These are phyloP conservation scores for Raddia distichophylla DNA, from an alignment of 176 grass and related monocot genomes.

Conservation along the genomic window DNA sequence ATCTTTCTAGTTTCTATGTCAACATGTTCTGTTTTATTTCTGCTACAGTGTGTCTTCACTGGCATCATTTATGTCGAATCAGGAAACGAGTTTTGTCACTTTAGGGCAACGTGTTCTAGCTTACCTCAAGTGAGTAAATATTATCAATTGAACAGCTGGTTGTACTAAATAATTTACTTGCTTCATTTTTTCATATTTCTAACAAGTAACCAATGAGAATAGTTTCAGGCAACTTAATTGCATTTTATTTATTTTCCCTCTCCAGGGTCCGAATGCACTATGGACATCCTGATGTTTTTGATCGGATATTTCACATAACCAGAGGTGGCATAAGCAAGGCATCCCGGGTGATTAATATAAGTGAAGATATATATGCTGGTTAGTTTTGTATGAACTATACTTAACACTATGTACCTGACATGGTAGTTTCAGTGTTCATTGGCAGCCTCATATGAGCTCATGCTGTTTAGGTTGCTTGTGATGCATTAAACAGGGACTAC, in stretches of 20 bases:
- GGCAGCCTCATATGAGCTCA: neutral
- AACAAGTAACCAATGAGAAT: neutral
- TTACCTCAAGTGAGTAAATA: constrained; percentile 82
- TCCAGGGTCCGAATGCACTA: constrained; percentile 98
- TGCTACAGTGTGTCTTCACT: constrained; percentile 84
- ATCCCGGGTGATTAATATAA: constrained; percentile 97
- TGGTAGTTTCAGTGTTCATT: constrained; percentile 16
- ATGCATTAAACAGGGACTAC: neutral
- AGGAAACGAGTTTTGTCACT: constrained; percentile 98
- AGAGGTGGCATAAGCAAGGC: constrained; percentile 98
- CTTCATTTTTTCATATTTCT: neutral
- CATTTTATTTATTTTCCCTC: constrained; percentile 32
- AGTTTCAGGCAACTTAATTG: constrained; percentile 28
- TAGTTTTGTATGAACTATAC: constrained; percentile 48
- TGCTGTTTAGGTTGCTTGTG: neutral
- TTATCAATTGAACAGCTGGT: constrained; percentile 34
- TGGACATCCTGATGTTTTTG: constrained; percentile 99
- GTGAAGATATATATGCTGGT: constrained; percentile 99
- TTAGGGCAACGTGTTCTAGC: constrained; percentile 97
- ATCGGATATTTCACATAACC: constrained; percentile 99
- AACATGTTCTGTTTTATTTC: constrained; percentile 30
- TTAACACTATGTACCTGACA: constrained; percentile 12
- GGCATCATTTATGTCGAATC: constrained; percentile 97
- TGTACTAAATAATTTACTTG: constrained; percentile 29
- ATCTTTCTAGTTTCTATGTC: constrained; percentile 12